These are phyloP conservation scores for Hypoxylon sp. DNA, from an alignment of 2,329 filamentous ascomycete genomes.

Conservation along the genomic window DNA sequence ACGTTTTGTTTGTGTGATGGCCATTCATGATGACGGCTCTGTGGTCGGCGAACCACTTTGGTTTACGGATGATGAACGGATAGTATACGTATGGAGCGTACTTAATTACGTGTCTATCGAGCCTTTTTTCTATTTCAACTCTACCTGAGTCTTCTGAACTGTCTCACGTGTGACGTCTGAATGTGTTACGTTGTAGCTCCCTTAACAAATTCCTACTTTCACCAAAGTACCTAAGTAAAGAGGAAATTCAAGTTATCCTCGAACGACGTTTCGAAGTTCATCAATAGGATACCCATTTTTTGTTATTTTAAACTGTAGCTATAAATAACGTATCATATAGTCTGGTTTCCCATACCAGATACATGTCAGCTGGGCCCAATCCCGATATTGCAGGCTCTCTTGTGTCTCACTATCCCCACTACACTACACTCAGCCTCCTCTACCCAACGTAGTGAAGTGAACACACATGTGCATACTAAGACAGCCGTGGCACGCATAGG, in stretches of 20 bases:
- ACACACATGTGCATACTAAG: neutral
- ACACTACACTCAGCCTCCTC: neutral
- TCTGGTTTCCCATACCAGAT: constrained; percentile 7
- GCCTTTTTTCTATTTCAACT: neutral
- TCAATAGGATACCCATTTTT: neutral
- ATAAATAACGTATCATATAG: constrained; percentile 4
- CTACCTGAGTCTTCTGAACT: neutral
- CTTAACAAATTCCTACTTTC: neutral
- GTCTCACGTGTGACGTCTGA: neutral
- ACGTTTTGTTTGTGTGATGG: constrained; percentile 23
- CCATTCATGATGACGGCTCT: constrained; percentile 27
- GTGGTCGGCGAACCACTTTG: constrained; percentile 36
- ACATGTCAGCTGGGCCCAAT: neutral
- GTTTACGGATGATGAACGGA: constrained; percentile 19
- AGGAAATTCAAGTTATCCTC: neutral
- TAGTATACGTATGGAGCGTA: constrained; percentile 14
- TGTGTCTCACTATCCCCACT: neutral
- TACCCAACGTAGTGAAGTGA: neutral
- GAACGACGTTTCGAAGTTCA: neutral
- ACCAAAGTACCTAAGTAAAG: neutral
- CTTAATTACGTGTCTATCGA: constrained; percentile 9
- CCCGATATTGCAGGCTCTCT: neutral
- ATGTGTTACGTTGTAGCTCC: neutral
- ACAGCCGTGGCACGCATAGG: neutral
- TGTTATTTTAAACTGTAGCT: neutral